Evolutionary conservation across 2,329 filamentous ascomycete genomes (phyloP).

Genomic region (Fusarium redolens): DNA sequence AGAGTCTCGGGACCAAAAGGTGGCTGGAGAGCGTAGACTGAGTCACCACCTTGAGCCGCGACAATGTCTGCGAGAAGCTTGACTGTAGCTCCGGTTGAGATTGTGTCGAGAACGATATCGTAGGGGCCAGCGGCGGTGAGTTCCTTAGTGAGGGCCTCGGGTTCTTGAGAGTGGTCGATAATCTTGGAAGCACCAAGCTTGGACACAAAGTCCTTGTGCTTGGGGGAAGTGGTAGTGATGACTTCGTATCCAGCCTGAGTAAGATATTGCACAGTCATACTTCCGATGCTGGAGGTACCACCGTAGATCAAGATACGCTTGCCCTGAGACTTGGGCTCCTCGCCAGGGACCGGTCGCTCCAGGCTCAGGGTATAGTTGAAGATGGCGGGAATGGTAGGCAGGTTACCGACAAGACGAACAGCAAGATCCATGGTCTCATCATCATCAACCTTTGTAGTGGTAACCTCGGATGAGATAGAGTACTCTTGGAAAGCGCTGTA

Average conservation of each 20-base stretch:
- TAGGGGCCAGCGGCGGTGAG: slow-evolving; percentile 24
- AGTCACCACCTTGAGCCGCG: slow-evolving; percentile 20
- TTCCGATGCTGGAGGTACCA: slow-evolving; percentile 34
- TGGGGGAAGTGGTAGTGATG: slow-evolving; percentile 34
- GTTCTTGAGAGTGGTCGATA: slow-evolving; percentile 13
- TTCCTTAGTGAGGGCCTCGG: background rate
- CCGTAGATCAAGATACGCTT: slow-evolving; percentile 31
- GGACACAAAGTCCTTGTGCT: slow-evolving; percentile 25
- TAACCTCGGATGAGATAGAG: slow-evolving; percentile 3
- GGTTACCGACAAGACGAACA: slow-evolving; percentile 31
- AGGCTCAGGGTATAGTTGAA: slow-evolving; percentile 29
- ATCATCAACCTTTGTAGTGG: slow-evolving; percentile 23
- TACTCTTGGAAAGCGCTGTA: slow-evolving; percentile 34
- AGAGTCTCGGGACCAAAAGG: slow-evolving; percentile 24
- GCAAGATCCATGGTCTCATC: slow-evolving; percentile 21
- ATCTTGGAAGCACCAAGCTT: slow-evolving; percentile 18
- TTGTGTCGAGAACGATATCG: slow-evolving; percentile 25
- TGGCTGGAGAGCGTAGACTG: slow-evolving; percentile 32
- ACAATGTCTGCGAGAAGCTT: slow-evolving; percentile 28
- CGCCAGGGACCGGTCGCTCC: slow-evolving; percentile 11
- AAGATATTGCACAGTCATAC: slow-evolving; percentile 30
- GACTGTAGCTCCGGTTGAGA: slow-evolving; percentile 26
- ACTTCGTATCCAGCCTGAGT: slow-evolving; percentile 34
- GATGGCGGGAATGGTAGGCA: slow-evolving; percentile 29
- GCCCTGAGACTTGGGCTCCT: slow-evolving; percentile 1